phyloP scores from a whole-genome alignment of 1,284 basidiomycete species.

The Ustilago sp. region DNA sequence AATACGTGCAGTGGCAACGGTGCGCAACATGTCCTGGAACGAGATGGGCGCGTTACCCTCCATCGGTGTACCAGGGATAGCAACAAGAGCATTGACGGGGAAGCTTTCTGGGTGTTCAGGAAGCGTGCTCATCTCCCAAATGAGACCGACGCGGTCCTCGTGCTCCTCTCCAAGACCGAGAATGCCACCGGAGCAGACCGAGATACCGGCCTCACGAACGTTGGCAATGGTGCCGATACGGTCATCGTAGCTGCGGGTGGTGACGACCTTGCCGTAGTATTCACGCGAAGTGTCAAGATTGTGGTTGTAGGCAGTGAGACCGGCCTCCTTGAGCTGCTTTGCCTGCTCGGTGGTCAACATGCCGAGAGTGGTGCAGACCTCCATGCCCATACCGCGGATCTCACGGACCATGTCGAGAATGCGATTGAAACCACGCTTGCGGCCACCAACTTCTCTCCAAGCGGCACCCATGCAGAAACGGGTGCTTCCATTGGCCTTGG shows the following conservation, averaged over 20 bases:
- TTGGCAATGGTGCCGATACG: conserved; percentile 87
- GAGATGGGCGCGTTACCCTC: conserved; percentile 72
- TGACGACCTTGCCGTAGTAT: conserved; percentile 95
- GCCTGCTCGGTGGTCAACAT: conserved; percentile 97
- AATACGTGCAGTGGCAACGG: conserved; percentile 93
- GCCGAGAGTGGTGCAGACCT: conserved; percentile 95
- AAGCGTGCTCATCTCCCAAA: conserved; percentile 90
- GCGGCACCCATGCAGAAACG: conserved; percentile 99
- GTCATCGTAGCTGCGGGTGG: conserved; percentile 93
- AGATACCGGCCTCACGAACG: conserved; percentile 93
- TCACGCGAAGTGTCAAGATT: conserved; percentile 98
- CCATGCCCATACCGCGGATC: conserved; percentile 72
- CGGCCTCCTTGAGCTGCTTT: conserved; percentile 85
- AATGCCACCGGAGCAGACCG: conserved; percentile 96
- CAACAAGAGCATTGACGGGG: conserved; percentile 92
- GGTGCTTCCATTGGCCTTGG: conserved; percentile 95
- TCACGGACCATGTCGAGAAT: conserved; percentile 90
- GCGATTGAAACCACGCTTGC: conserved; percentile 92
- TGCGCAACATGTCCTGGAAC: conserved; percentile 87
- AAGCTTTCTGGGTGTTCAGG: conserved; percentile 97
- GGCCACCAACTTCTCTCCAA: conserved; percentile 94
- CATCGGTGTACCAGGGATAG: conserved; percentile 75
- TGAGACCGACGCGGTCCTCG: conserved; percentile 89
- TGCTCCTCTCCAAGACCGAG: conserved; percentile 93
- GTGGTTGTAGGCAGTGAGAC: conserved; percentile 97